Conservation (phyloP, 2,329 filamentous ascomycete genomes). For the Thelonectria blattea region DNA sequence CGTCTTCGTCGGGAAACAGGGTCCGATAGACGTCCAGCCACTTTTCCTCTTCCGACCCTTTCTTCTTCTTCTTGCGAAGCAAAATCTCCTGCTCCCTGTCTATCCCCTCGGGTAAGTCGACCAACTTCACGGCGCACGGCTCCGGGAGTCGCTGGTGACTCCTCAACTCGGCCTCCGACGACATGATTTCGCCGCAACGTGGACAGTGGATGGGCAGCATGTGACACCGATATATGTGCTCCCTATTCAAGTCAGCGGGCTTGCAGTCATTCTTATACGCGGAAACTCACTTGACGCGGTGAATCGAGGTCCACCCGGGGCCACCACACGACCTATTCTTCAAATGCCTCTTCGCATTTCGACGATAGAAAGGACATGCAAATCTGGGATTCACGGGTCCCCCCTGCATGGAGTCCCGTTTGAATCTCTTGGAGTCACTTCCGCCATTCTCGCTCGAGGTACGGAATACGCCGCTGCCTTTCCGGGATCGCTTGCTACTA, state of each 20-base stretch:
- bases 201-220: neutral
- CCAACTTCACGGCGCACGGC: neutral
- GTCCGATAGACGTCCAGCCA: neutral
- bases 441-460: neutral
- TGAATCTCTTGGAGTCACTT: neutral
- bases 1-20: neutral
- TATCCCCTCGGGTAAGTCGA: neutral
- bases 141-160: neutral
- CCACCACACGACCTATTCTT: neutral
- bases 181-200: neutral
- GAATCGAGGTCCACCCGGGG: neutral
- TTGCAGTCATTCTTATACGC: neutral
- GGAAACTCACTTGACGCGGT: neutral
- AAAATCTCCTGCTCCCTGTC: neutral
- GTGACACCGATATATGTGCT: neutral
- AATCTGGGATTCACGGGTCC: neutral
- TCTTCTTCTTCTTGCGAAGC: neutral
- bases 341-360: neutral
- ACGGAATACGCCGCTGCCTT: neutral
- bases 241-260: neutral
- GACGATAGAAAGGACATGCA: neutral
- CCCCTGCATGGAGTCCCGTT: neutral
- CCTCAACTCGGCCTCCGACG: neutral
- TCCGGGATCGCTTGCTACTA: neutral
- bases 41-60: neutral